These are phyloP conservation scores for Apiospora arundinis DNA, from an alignment of 2,329 filamentous ascomycete species.

Conservation along the genomic window DNA sequence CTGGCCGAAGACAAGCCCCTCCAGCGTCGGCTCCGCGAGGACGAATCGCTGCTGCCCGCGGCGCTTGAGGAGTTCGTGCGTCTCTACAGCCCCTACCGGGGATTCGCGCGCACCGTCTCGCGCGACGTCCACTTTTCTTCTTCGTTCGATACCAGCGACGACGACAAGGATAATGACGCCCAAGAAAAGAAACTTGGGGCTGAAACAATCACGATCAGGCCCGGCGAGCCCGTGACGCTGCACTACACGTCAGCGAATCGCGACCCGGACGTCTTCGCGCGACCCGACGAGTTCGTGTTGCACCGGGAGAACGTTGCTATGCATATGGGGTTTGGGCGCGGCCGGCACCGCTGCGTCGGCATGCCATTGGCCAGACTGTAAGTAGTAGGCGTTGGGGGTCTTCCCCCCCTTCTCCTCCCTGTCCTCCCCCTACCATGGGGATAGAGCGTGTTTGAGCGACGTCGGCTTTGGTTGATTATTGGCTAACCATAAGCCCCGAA, in stretches of 20 bases:
- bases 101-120: background rate
- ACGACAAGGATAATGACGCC: too few species aligned
- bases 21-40: slow-evolving; percentile 26
- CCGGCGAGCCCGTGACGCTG: slow-evolving; percentile 29
- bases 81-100: slow-evolving; percentile 31
- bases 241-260: slow-evolving; percentile 31
- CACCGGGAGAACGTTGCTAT: slow-evolving; percentile 28
- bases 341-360: slow-evolving; percentile 32
- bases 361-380: slow-evolving; percentile 32
- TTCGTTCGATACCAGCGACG: too few species aligned
- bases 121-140: background rate
- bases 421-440: background rate
- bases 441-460: background rate
- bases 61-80: slow-evolving; percentile 33
- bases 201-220: slow-evolving; percentile 25
- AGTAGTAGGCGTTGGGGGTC: background rate
- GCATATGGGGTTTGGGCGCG: slow-evolving; percentile 32
- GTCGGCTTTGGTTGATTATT: background rate
- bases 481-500: background rate
- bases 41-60: slow-evolving; percentile 30
- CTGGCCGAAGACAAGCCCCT: slow-evolving; percentile 29
- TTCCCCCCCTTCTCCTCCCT: background rate
- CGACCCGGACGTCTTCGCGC: slow-evolving; percentile 30
- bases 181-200: too few species aligned
- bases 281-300: slow-evolving; percentile 30